A percentile compares a stretch with the other conserved stretches of the same genome.
phyloP scores from a whole-genome alignment of 805 yeast species.

The Dipodascopsis uninucleata region DNA sequence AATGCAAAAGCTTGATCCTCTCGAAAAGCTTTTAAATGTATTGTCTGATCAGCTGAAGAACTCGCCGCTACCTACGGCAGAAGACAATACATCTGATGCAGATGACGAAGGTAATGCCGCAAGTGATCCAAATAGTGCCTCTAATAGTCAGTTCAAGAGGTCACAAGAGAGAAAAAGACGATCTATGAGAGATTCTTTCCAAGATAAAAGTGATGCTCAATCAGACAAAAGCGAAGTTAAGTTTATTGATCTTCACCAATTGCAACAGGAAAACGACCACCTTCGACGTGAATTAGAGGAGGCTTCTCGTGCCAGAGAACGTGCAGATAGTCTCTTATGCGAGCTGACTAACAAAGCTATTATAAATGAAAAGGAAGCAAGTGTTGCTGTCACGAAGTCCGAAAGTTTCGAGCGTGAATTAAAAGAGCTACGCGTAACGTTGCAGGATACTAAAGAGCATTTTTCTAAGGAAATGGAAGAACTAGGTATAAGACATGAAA shows the following conservation, averaged over 20 bases:
- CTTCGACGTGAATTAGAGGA: slow-evolving; percentile 13
- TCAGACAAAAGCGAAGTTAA: not conserved
- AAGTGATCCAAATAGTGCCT: not conserved
- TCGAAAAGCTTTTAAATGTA: slow-evolving; percentile 17
- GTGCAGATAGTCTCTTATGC: slow-evolving; percentile 6
- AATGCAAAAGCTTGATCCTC: slow-evolving; percentile 17
- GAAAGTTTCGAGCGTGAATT: slow-evolving; percentile 14
- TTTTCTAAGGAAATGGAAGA: slow-evolving; percentile 2
- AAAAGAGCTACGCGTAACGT: not conserved
- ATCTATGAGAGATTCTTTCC: not conserved
- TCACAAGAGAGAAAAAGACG: not conserved
- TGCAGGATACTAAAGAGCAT: too few species aligned
- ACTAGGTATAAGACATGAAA: slow-evolving; percentile 3
- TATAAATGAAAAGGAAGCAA: slow-evolving; percentile 11
- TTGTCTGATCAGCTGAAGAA: slow-evolving; percentile 19
- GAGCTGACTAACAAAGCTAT: slow-evolving; percentile 12
- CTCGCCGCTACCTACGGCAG: not conserved
- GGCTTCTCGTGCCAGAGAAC: slow-evolving; percentile 12
- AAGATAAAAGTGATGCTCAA: slow-evolving; percentile 1
- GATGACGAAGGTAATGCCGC: slow-evolving; percentile 20
- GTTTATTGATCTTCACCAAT: not conserved
- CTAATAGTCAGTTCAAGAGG: not conserved
- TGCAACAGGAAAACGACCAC: not conserved
- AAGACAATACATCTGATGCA: slow-evolving; percentile 7
- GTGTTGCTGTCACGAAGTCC: slow-evolving; percentile 1